Conservation (phyloP, 805 yeast genomes). For the Saturnispora diversa region DNA sequence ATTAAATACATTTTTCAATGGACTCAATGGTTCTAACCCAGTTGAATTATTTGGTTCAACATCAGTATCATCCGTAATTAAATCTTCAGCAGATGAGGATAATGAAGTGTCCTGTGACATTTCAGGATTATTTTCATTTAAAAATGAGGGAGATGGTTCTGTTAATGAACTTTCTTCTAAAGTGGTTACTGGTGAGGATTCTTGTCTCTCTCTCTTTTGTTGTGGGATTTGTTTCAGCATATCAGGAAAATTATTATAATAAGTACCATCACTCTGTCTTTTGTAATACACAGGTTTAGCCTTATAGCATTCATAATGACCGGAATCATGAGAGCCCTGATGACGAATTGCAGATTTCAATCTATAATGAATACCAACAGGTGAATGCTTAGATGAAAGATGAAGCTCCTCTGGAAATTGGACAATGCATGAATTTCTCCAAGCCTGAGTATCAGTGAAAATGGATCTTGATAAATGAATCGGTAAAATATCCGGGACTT, state of each 20-base stretch:
- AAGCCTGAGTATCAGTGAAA: conserved; percentile 55
- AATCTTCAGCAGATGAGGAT: not conserved
- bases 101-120: not conserved
- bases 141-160: too few relatives aligned
- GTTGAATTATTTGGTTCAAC: not conserved
- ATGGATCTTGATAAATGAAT: conserved; percentile 85
- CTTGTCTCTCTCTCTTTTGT: not conserved
- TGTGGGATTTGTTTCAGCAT: not conserved
- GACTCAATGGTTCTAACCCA: too few relatives aligned
- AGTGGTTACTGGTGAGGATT: not conserved
- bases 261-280: conserved; percentile 23
- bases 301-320: conserved; percentile 86
- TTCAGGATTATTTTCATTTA: too few relatives aligned
- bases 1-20: too few relatives aligned
- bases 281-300: conserved; percentile 59
- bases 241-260: conserved; percentile 18
- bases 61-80: conserved; percentile 1
- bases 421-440: conserved; percentile 71
- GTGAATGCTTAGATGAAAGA: not conserved
- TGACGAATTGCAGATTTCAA: conserved; percentile 74
- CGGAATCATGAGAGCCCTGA: conserved; percentile 78
- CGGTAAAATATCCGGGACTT: conserved; percentile 63
- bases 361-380: conserved; percentile 32
- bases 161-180: too few relatives aligned
- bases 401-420: conserved; percentile 51